A percentile compares a stretch with the other conserved stretches of the same genome.
These are phyloP conservation scores for Ceratocystis ficicola DNA, from an alignment of 2,329 filamentous ascomycete species.

Conservation along the genomic window DNA sequence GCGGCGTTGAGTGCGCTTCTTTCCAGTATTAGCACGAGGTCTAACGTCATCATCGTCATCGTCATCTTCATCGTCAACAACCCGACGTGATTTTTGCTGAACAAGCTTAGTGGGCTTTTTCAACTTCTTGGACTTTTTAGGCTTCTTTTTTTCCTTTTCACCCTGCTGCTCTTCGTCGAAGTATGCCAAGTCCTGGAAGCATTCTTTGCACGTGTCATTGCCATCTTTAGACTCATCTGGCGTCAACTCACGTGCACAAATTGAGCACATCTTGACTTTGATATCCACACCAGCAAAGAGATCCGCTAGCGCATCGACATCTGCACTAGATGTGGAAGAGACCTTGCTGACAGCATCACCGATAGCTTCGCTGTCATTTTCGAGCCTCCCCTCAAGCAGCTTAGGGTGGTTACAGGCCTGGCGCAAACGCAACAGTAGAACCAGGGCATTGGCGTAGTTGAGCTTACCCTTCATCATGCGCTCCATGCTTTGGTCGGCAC, in stretches of 20 bases:
- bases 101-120: constrained; percentile 22
- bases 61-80: constrained; percentile 26
- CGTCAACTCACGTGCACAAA: constrained; percentile 62
- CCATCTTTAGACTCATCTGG: constrained; percentile 34
- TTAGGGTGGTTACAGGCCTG: constrained; percentile 94
- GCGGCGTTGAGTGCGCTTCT: constrained; percentile 34
- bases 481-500: constrained; percentile 76
- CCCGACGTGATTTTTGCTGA: constrained; percentile 30
- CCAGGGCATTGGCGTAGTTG: constrained; percentile 88
- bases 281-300: constrained; percentile 77
- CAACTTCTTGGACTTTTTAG: constrained; percentile 24
- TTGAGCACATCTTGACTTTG: constrained; percentile 63
- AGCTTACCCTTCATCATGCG: constrained; percentile 75
- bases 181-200: constrained; percentile 59
- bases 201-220: constrained; percentile 56
- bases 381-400: constrained; percentile 73
- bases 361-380: constrained; percentile 70
- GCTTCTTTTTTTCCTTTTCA: constrained; percentile 26
- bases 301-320: constrained; percentile 73
- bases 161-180: constrained; percentile 39
- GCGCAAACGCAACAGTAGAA: constrained; percentile 75
- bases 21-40: constrained; percentile 23
- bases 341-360: constrained; percentile 31
- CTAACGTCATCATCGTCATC: constrained; percentile 23
- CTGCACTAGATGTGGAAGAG: constrained; percentile 44